These are phyloP conservation scores for Atalantia buxifolia DNA, from an alignment of 345 rosid genomes.

Conservation along the genomic window DNA sequence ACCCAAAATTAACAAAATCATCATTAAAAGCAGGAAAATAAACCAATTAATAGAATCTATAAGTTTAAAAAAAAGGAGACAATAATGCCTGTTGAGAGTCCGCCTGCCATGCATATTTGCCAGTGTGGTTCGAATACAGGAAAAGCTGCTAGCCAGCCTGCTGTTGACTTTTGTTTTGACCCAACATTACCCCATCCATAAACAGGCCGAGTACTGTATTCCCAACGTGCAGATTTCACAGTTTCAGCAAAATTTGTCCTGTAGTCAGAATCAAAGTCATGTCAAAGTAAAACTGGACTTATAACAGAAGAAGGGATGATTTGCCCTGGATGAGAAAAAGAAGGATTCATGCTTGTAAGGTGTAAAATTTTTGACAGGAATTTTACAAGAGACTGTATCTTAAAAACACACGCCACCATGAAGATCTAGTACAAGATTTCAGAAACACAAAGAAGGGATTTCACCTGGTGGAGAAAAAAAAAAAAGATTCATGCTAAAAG, in stretches of 20 bases:
- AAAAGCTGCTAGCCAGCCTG: constrained; percentile 97
- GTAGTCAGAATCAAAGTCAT: constrained; percentile 26
- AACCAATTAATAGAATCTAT: neutral
- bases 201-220: constrained; percentile 85
- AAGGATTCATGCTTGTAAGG: neutral
- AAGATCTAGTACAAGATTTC: constrained; percentile 4
- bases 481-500: neutral
- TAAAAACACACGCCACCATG: neutral
- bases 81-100: constrained; percentile 86
- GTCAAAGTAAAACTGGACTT: constrained; percentile 3
- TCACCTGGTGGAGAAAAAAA: neutral
- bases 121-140: constrained; percentile 99
- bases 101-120: constrained; percentile 98
- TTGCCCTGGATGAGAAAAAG: neutral
- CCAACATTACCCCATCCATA: constrained; percentile 95
- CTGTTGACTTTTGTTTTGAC: constrained; percentile 78
- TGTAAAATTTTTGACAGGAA: neutral
- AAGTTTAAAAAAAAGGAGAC: constrained; percentile 16
- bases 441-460: constrained; percentile 1
- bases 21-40: neutral
- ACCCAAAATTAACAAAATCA: neutral
- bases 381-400: neutral
- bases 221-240: constrained; percentile 89
- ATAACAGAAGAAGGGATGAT: neutral
- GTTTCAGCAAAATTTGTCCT: constrained; percentile 65